Evolutionary conservation across 148 eudicot species (phyloP), one percentile per base, ranked within the genome.

Genomic region (Silene uniflora): DNA sequence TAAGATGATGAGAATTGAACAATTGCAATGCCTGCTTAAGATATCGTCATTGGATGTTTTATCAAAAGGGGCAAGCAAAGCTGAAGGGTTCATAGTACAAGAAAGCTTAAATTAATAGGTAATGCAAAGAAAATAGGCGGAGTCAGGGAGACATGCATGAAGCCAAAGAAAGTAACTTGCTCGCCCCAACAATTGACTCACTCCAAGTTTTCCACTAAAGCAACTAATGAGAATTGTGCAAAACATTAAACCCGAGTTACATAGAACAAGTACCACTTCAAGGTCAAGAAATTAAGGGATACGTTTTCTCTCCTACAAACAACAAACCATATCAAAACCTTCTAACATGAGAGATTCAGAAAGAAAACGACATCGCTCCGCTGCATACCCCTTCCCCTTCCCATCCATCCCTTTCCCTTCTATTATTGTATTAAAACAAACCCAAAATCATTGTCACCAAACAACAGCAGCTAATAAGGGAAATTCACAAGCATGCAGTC

Each of bases 401-500:
- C 42, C 5, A 35, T 5, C 6, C 42, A 35, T 35, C 42, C 42
- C 44, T 39, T 39, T 39, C 44, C 44, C 44, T 39, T 39, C 9
- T 39, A 39, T 7, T 39, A 39, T 39, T 0, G 44, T 39, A 39
- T 39, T 39, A 39, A 35, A 39, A 39, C 44, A 39, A 39, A 39
- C 10, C 44, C 44, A 0, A 6, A 27, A 65, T 65, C 21, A 65
- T 65, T 14, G 10, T 5, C 69, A 5, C 44, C 16, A 16, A 74
- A 13, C 70, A 55, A 18, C 23, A 4, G 44, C 44, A 39, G 44
- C 44, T 39, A 39, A 39, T 39, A 18, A 65, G 12, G 29, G 6
- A 73, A 69, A 61, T 61, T 61, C 63, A 68, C 21, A 0, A 35
- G 44, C 73, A 68, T 24, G 27, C 44, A 74, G 22, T 7, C 62